phyloP scores from a whole-genome alignment of 1,284 basidiomycete genomes.

The Laetiporus sulphureus region DNA sequence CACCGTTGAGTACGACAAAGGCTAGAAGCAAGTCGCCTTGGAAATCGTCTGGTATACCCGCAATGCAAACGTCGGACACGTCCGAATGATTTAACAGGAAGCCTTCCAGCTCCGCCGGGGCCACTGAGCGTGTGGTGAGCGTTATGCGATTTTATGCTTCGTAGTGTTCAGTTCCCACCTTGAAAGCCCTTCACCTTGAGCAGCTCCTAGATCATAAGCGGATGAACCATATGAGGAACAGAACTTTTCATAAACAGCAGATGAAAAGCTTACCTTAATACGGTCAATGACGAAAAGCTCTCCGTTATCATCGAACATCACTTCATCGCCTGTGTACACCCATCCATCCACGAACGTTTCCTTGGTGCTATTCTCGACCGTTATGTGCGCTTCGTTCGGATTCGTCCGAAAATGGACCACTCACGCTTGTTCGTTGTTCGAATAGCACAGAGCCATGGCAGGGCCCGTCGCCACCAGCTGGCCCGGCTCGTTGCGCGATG shows the following conservation, averaged over 20 bases:
- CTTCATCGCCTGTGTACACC: constrained; percentile 4
- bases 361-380: constrained; percentile 24
- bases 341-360: constrained; percentile 35
- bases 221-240: neutral
- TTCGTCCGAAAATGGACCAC: constrained; percentile 12
- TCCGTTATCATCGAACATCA: constrained; percentile 54
- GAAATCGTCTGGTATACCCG: constrained; percentile 70
- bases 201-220: constrained; percentile 37
- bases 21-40: constrained; percentile 75
- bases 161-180: constrained; percentile 17
- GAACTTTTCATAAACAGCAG: neutral
- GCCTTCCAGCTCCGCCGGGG: constrained; percentile 29
- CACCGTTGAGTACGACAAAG: constrained; percentile 50
- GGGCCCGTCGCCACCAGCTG: constrained; percentile 38
- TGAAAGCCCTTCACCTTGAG: constrained; percentile 66
- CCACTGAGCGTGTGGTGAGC: constrained; percentile 23
- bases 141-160: neutral
- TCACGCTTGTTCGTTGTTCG: constrained; percentile 34
- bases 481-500: constrained; percentile 33
- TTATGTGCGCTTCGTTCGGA: neutral
- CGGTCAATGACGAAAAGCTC: neutral
- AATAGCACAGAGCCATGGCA: constrained; percentile 34
- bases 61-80: constrained; percentile 67
- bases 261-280: neutral
- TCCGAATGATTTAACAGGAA: constrained; percentile 29